Percentiles rank a stretch among this genome's conserved stretches.
These are phyloP conservation scores for Lasiodiplodia gonubiensis DNA, from an alignment of 2,329 filamentous ascomycete species.

Conservation along the genomic window DNA sequence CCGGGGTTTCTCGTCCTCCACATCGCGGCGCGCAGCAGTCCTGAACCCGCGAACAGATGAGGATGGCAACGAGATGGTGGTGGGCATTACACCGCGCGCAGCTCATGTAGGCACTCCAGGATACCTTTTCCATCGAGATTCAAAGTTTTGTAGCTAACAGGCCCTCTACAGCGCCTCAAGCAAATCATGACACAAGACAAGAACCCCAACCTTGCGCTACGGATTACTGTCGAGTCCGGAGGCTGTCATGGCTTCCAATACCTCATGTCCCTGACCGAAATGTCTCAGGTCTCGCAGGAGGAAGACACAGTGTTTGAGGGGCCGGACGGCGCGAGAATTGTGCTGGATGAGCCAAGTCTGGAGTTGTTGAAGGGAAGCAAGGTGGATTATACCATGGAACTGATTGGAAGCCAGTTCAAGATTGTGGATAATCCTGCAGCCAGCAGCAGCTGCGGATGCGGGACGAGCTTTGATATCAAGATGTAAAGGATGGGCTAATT, in stretches of 20 bases:
- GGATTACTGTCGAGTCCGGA: constrained; percentile 88
- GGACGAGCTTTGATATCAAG: constrained; percentile 96
- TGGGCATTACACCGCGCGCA: constrained; percentile 84
- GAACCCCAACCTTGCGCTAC: constrained; percentile 84
- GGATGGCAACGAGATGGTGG: constrained; percentile 79
- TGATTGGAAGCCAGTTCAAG: constrained; percentile 95
- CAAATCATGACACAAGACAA: constrained; percentile 61
- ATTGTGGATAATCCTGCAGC: constrained; percentile 92
- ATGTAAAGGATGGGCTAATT: constrained; percentile 32
- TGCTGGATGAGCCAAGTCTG: constrained; percentile 85
- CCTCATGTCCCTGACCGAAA: constrained; percentile 79
- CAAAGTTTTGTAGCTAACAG: background rate
- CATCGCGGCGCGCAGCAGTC: constrained; percentile 43
- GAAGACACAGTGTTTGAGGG: constrained; percentile 91
- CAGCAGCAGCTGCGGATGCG: constrained; percentile 94
- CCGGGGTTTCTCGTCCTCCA: constrained; percentile 10
- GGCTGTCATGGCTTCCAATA: constrained; percentile 99
- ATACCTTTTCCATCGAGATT: no score
- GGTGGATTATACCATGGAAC: constrained; percentile 93
- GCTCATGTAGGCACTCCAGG: constrained; percentile 64
- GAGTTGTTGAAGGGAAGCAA: constrained; percentile 92
- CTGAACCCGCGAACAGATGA: constrained; percentile 80
- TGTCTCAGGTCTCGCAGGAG: constrained; percentile 58
- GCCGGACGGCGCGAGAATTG: constrained; percentile 71
- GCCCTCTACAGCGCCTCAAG: constrained; percentile 64